Base-by-base conservation (phyloP, 352 stramenopile genomes). In the Globisporangium paddicum region DNA sequence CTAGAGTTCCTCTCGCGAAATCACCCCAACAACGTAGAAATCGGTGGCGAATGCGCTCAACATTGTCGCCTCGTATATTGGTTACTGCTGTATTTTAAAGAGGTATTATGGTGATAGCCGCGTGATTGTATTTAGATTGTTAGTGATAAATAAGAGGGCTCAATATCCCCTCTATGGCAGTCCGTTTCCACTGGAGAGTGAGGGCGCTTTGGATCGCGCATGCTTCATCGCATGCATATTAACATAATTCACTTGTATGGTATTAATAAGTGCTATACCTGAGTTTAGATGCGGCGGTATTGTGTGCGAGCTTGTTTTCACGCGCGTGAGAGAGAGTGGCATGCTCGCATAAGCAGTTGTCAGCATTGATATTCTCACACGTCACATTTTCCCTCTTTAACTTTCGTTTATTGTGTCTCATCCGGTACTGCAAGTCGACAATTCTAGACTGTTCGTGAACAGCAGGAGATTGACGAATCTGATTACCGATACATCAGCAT, bases 391-490 rank as follows among this genome's bases (percentile, higher is more conserved):
- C 16, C 26, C 11, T n/a, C n/a, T n/a, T 50, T 34, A 23, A 2
- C 4, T 32, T 30, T 11, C 14, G 8, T 7, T 54, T 56, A 56
- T 56, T 56, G 7, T 46, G 49, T 56, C 49, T 21, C 32, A 45
- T 7, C 21, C 49, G 46, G 34, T 56, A 46, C 6, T 10, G 4
- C 5, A 13, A 19, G 28, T 40, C 25, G 16, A 42, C 18, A 51
- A 42, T 60, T 60, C 55, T 51, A 60, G 55, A 60, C 55, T 60
- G 30, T 60, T 60, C 55, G 55, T 37, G 55, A 60, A 30, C 21
- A 18, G 9, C 6, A 8, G 3, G 32, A 19, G 19, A 46, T n/a
- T 23, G 41, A 60, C 13, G 13, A n/a, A 45, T 60, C 55, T 60
- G 41, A 60, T 52, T 54, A 28, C 6, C 25, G 30, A 28, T 19